Evolutionary conservation across 1,284 basidiomycete species (phyloP), one percentile per base, ranked within the genome.

Genomic region (Ustilago hordei): DNA sequence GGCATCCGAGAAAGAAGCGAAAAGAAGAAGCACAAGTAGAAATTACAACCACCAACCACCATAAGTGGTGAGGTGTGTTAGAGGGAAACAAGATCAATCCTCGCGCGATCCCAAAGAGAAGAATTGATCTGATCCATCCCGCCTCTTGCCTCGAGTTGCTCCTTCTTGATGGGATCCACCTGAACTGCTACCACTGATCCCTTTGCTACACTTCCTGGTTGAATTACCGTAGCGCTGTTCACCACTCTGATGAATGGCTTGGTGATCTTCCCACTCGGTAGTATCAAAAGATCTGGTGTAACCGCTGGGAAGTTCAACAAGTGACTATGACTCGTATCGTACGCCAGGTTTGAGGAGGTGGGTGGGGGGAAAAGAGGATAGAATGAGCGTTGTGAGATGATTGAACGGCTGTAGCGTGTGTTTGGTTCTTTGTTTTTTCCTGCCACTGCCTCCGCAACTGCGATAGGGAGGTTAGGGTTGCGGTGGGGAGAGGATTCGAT

Each of bases 341-440:
- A 79, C 2, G 81, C 65, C 12, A 80, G 41, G 1, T 4, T 31
- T 9, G 93, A 87, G 3, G 92, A 91, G 15, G 90, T 85, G 0
- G 96, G 94, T 0, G 92, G 90, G 3, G 96, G 96, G 85, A 96
- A 98, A 52, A 98, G 86, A 0, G 97, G 97, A 86, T 99, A 99
- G 87, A 98, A 97, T 83, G 92, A 95, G 81, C 94, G 89, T 83
- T 99, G 96, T 60, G 93, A 90, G 8, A 98, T 87, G 7, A 99
- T 81, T 81, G 95, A 92, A 19, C 95, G 89, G 71, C 17, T 73
- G 75, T 38, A 73, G 4, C 62, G 58, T 41, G 59, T 72, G 41
- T 65, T 65, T 32, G 73, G 70, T 31, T 64, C 75, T 43, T 45
- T 76, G 78, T 54, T 69, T 59, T 3, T 78, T 45, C 39, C 86